Conservation (phyloP, 2,329 filamentous ascomycete genomes). For the Geosmithia putterillii region DNA sequence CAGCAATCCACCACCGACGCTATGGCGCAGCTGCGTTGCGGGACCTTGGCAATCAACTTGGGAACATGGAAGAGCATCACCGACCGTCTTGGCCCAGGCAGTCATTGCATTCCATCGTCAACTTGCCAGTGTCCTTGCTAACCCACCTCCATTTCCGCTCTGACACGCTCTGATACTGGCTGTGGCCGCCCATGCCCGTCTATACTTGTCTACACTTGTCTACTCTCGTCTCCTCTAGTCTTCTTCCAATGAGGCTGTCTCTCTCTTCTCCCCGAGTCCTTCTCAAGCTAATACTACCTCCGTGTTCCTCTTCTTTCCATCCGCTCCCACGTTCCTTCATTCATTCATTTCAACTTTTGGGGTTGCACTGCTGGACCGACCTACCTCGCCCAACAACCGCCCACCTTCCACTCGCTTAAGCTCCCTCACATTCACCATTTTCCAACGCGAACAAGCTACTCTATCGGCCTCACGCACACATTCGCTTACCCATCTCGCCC, state of each 20-base stretch:
- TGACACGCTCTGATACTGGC: not conserved
- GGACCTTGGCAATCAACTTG: not conserved
- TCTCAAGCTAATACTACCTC: not conserved
- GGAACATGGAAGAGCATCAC: not conserved
- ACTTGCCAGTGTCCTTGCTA: not conserved
- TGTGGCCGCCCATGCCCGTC: too few species aligned
- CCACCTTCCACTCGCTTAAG: not conserved
- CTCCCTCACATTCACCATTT: not conserved
- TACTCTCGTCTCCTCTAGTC: too few species aligned
- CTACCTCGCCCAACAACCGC: too few species aligned
- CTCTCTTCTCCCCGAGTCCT: not conserved
- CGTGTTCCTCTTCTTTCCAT: not conserved
- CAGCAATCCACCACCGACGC: not conserved
- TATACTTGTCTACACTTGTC: too few species aligned
- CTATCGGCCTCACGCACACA: not conserved
- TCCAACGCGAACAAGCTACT: not conserved
- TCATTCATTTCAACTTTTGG: not conserved
- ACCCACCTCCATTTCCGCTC: not conserved
- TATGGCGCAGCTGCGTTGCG: not conserved
- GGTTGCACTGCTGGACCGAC: too few species aligned
- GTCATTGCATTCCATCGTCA: not conserved
- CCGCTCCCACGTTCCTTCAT: not conserved
- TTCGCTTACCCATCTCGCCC: not conserved
- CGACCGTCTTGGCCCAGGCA: not conserved
- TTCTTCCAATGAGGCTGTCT: too few species aligned